These are phyloP conservation scores for Suhomyces coccinellae DNA, from an alignment of 1,139 yeast species.

Conservation along the genomic window DNA sequence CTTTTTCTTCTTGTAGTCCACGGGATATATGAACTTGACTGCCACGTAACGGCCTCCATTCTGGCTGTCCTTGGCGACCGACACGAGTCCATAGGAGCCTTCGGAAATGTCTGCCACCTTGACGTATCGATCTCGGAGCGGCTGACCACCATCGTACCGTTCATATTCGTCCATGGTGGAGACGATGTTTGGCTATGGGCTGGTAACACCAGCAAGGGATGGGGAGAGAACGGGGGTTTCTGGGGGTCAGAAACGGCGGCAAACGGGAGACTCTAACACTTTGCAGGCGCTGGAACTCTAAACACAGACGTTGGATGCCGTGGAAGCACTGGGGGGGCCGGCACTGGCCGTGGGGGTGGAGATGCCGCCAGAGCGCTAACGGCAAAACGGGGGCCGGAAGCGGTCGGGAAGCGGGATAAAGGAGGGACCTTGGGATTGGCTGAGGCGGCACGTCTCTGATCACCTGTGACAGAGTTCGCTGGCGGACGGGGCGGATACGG, in stretches of 20 bases:
- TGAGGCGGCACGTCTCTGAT: slow-evolving; percentile 3
- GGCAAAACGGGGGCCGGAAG: not conserved
- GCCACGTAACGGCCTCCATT: slow-evolving; percentile 64
- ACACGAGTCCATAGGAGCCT: slow-evolving; percentile 92
- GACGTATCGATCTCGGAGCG: slow-evolving; percentile 62
- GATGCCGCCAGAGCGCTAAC: slow-evolving; percentile 2
- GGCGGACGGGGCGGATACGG: not conserved
- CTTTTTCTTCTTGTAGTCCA: slow-evolving; percentile 36
- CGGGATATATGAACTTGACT: slow-evolving; percentile 71
- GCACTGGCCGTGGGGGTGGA: not conserved
- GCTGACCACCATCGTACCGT: slow-evolving; percentile 59
- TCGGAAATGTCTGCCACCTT: slow-evolving; percentile 80
- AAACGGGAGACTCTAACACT: not conserved
- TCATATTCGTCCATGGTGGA: slow-evolving; percentile 46
- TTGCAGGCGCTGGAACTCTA: not conserved
- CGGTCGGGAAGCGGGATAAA: not conserved
- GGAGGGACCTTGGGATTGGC: not conserved
- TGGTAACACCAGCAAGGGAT: not conserved
- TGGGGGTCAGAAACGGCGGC: not conserved
- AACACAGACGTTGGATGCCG: no score
- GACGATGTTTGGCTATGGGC: not conserved
- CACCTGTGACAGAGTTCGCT: slow-evolving; percentile 8
- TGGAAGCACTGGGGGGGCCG: not conserved
- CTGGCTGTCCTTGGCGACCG: slow-evolving; percentile 73
- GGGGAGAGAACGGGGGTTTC: not conserved